Base-by-base conservation (phyloP, 2,329 filamentous ascomycete genomes). In the Elsinoe batatas region DNA sequence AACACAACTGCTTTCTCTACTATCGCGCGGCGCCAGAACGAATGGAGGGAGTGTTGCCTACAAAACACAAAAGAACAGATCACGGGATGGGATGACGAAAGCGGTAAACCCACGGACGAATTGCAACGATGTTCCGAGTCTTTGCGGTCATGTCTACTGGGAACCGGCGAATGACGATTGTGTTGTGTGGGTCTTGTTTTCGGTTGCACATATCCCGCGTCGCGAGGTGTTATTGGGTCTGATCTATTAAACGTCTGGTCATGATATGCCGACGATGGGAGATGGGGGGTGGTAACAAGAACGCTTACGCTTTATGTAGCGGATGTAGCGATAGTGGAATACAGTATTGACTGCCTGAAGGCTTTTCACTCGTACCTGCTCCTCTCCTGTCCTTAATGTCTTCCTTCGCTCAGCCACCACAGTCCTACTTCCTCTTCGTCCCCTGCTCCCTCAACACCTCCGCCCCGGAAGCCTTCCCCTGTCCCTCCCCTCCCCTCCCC, bases 11-110 rank as follows among this genome's bases (percentile, higher is more conserved):
- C 26, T 30, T 30, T 30, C 4, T 30, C 26, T 30, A 30, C 26
- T 30, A 30, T 30, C 47, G 15, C 47, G 26, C 18, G 32, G 32
- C 26, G 32, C 17, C 44, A 49, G 33, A 38, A 51, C 12, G 32
- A 38, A 35, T 13, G 32, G 26, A 36, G 22, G 7, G 46, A 18
- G 13, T 36, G 46, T 11, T 30, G 7, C 26, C 8, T 46, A 30
- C 30, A 33, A 49, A 37, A 38, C 6, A 51, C 36, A 51, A 50
- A 51, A 51, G 47, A 51, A 51, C 35, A 35, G 47, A 15, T 51
- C 32, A 51, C 32, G 32, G 18, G 32, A 37, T 26, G 33, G 26
- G 44, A 37, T 51, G 33, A 51, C 33, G 47, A 51, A 36, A 33
- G 18, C 12, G 32, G 22, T n/a, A 38, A 38, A 5, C 17, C 47